Base-by-base conservation (phyloP, 148 eudicot species). In the Spergularia marina region DNA sequence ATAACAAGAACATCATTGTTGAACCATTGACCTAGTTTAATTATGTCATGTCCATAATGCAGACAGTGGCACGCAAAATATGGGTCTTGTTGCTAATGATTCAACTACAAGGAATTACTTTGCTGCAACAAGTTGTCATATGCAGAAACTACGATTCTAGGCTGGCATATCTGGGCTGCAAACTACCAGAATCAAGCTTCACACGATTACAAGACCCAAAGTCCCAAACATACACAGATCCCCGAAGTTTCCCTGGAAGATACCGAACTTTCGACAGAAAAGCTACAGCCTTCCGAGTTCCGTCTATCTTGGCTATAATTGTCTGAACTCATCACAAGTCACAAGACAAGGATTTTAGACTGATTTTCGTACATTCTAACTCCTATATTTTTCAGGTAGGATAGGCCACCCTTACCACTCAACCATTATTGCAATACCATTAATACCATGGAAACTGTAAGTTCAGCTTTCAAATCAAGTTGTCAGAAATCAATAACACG, bases 101-200 rank as follows among this genome's bases (percentile, higher is more conserved):
- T 15, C 36, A 18, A 53, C 10, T 15, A 51, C 25, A 76, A 58
- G 30, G 56, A 58, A 60, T 57, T 68, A 20, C 8, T 25, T 15
- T 40, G 39, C 0, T 12, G 20, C 51, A 59, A 51, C 80, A 70
- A 77, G 80, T 70, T 61, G 80, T 51, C 68, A 76, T 69, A 76
- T 68, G 52, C 47, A 40, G 56, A 25, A 76, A 20, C 40, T 51
- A 39, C 16, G 44, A 12, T 17, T 23, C 41, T 61, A 77, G 75
- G 75, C 76, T 77, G 76, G 64, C 80, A 63, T 49, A 59, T 72
- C 18, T 59, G 21, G 54, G 66, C 16, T 41, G 25, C 12, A 59
- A 47, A 47, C 23, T 71, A 12, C 51, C 16, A 11, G 25, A 54
- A 54, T 56, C 72, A 13, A 21, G 12, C 56, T 49, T 1, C 11